Evolutionary conservation across 2,329 filamentous ascomycete species (phyloP).

Genomic region (Zelopaecilomyces penicillatus): DNA sequence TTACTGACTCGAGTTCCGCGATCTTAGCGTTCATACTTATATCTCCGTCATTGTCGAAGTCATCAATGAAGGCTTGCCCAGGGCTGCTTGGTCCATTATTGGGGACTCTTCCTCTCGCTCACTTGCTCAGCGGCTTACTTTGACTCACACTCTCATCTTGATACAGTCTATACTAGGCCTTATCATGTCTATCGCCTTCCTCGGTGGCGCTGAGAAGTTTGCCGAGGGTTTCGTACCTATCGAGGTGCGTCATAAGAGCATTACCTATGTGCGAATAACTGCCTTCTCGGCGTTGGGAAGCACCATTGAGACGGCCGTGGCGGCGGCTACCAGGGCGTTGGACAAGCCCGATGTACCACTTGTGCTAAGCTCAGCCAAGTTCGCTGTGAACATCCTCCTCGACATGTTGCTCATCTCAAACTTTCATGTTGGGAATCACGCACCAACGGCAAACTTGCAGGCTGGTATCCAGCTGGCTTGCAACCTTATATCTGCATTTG

Average conservation of each 20-base stretch:
- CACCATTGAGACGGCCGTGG: conserved; percentile 54
- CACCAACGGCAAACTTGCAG: conserved; percentile 55
- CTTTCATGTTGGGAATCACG: conserved; percentile 48
- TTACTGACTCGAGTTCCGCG: conserved; percentile 28
- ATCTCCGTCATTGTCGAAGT: conserved; percentile 60
- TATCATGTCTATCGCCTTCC: conserved; percentile 51
- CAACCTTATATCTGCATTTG: conserved; percentile 44
- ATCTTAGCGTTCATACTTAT: conserved; percentile 51
- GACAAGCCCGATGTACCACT: conserved; percentile 63
- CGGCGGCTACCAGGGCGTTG: conserved; percentile 52
- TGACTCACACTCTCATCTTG: conserved; percentile 55
- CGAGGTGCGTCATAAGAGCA: conserved; percentile 45
- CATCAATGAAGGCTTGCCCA: conserved; percentile 63
- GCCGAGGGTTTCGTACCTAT: conserved; percentile 54
- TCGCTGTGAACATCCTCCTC: conserved; percentile 57
- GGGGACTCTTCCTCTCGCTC: conserved; percentile 52
- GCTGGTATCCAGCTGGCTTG: conserved; percentile 55
- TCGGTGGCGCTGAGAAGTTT: conserved; percentile 44
- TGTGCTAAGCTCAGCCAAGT: conserved; percentile 55
- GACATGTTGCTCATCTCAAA: conserved; percentile 59
- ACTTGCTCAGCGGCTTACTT: conserved; percentile 40
- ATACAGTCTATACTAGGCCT: conserved; percentile 51
- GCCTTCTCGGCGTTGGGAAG: conserved; percentile 55
- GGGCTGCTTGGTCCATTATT: conserved; percentile 60
- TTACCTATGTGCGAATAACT: conserved; percentile 57